Percentiles rank a stretch among this genome's conserved stretches.
Evolutionary conservation across 2,329 filamentous ascomycete genomes (phyloP).

Genomic region (Colletotrichum sp.): DNA sequence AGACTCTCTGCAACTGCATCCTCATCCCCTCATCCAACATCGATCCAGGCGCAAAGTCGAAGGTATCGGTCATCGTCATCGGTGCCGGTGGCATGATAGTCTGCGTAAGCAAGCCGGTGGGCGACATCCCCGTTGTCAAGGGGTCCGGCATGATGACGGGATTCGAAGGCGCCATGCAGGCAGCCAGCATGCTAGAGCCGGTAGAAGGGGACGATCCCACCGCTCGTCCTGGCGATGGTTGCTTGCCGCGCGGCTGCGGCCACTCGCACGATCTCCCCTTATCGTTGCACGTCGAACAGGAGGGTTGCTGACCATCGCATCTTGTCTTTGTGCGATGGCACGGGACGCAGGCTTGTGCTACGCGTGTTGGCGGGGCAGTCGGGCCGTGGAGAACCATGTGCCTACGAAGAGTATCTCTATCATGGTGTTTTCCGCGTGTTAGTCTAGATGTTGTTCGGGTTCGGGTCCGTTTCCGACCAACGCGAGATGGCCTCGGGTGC

Average conservation of each 20-base stretch:
- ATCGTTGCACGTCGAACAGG: constrained; percentile 4
- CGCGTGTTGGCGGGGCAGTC: constrained; percentile 8
- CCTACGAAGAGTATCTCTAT: constrained; percentile 14
- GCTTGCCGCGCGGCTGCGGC: not conserved
- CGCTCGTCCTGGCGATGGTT: not conserved
- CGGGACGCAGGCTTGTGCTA: constrained; percentile 11
- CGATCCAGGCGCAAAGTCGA: not conserved
- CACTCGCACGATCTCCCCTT: constrained; percentile 8
- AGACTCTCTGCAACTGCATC: not conserved
- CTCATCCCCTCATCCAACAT: not conserved
- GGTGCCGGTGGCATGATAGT: not conserved
- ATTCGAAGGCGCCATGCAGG: not conserved
- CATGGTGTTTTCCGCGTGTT: not conserved
- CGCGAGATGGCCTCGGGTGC: not conserved
- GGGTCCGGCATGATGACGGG: not conserved
- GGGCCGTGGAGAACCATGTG: constrained; percentile 15
- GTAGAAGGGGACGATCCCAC: not conserved
- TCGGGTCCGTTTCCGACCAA: not conserved
- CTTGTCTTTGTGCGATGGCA: constrained; percentile 15
- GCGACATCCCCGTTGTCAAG: not conserved
- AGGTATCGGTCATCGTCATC: not conserved
- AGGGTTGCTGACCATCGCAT: constrained; percentile 11
- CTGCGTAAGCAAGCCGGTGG: not conserved
- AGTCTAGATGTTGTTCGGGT: not conserved
- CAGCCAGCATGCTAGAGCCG: not conserved